Conservation (phyloP, 805 yeast genomes). For the Myxozyma mucilagina region DNA sequence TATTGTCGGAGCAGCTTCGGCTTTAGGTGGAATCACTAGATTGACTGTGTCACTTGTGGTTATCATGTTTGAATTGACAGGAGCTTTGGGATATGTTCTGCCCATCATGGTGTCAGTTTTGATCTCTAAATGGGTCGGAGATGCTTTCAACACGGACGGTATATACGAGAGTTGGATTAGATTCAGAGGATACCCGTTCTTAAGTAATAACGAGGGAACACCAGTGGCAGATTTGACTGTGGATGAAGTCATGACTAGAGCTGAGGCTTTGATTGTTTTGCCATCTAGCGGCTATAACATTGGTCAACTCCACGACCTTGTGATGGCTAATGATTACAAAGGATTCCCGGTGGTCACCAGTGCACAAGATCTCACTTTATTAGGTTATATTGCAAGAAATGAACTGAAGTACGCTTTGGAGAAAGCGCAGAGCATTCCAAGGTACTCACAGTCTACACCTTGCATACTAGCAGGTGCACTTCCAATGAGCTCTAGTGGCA, state of each 20-base stretch:
- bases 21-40: conserved; percentile 76
- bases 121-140: conserved; percentile 70
- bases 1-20: conserved; percentile 83
- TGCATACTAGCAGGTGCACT: conserved; percentile 20
- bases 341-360: conserved; percentile 52
- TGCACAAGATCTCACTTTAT: conserved; percentile 39
- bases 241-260: conserved; percentile 42
- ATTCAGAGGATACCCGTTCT: conserved; percentile 45
- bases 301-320: conserved; percentile 35
- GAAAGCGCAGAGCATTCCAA: conserved; percentile 18
- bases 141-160: conserved; percentile 55
- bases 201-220: conserved; percentile 45
- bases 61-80: conserved; percentile 78
- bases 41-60: conserved; percentile 80
- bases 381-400: conserved; percentile 48
- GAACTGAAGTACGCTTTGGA: conserved; percentile 43
- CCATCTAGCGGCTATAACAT: conserved; percentile 40
- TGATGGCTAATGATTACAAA: conserved; percentile 33
- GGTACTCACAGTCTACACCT: conserved; percentile 13
- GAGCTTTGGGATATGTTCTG: conserved; percentile 77
- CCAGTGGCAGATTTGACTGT: conserved; percentile 46
- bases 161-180: conserved; percentile 64
- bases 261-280: conserved; percentile 39
- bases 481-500: conserved; percentile 7
- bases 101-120: conserved; percentile 86